These are phyloP conservation scores for Tephrocybe sp. DNA, from an alignment of 768 basidiomycete genomes.

Conservation along the genomic window DNA sequence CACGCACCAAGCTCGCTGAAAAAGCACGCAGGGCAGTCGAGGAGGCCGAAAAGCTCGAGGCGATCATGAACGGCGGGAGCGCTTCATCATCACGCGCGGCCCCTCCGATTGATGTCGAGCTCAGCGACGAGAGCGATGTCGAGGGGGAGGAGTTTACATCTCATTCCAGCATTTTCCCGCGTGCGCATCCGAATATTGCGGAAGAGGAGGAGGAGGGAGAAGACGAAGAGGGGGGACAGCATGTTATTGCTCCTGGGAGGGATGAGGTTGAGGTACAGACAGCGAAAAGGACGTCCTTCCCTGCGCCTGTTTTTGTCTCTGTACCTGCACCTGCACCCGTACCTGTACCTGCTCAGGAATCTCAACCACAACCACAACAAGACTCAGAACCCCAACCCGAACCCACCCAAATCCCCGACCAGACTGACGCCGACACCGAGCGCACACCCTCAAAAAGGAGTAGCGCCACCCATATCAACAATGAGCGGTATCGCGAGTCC, in stretches of 20 bases:
- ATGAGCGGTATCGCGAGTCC: slow-evolving; percentile 27
- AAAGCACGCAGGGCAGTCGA: slow-evolving; percentile 63
- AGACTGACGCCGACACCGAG: neutral
- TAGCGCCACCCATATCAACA: slow-evolving; percentile 14
- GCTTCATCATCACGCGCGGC: slow-evolving; percentile 27
- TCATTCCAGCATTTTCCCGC: slow-evolving; percentile 32
- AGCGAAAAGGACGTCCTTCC: slow-evolving; percentile 28
- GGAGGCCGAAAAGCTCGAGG: slow-evolving; percentile 49
- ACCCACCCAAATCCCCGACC: neutral
- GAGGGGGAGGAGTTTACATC: slow-evolving; percentile 48
- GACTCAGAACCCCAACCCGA: neutral
- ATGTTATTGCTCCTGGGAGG: slow-evolving; percentile 14
- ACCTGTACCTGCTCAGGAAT: neutral
- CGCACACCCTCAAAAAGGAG: neutral
- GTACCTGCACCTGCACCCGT: slow-evolving; percentile 13
- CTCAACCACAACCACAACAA: neutral
- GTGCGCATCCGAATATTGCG: slow-evolving; percentile 58
- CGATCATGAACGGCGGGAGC: slow-evolving; percentile 30
- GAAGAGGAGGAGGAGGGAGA: slow-evolving; percentile 67
- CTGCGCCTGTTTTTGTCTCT: slow-evolving; percentile 21
- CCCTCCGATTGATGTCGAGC: slow-evolving; percentile 71
- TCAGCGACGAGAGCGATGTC: slow-evolving; percentile 79
- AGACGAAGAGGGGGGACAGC: neutral
- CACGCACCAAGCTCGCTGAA: slow-evolving; percentile 65
- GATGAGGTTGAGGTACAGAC: slow-evolving; percentile 29